phyloP scores from a whole-genome alignment of 2,329 filamentous ascomycete genomes.

The Pseudogymnoascus sp. region DNA sequence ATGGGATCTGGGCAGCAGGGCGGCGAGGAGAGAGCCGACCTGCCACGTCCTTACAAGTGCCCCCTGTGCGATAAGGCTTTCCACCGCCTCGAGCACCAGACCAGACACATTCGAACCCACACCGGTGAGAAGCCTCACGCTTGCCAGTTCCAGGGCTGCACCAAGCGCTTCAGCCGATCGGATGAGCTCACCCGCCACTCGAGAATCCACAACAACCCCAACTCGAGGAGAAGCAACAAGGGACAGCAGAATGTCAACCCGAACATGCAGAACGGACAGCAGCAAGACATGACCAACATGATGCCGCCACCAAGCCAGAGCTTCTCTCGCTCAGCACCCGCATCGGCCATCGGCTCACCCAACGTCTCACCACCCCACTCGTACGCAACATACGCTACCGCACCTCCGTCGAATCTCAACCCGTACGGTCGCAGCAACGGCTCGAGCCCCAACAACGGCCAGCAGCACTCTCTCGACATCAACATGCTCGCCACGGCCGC shows the following conservation, averaged over 20 bases:
- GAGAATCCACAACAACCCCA: constrained; percentile 97
- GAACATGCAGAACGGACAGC: constrained; percentile 39
- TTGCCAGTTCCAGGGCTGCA: constrained; percentile 91
- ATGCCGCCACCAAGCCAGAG: constrained; percentile 74
- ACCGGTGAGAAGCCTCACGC: constrained; percentile 97
- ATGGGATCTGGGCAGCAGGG: constrained; percentile 25
- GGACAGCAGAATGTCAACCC: constrained; percentile 41
- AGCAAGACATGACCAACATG: constrained; percentile 49
- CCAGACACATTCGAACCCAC: constrained; percentile 88
- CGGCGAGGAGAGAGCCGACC: constrained; percentile 45
- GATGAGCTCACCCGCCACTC: constrained; percentile 96
- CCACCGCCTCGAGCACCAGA: constrained; percentile 93
- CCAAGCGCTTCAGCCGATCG: constrained; percentile 92
- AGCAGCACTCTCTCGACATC: constrained; percentile 38
- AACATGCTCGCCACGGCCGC: constrained; percentile 53
- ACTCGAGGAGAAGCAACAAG: constrained; percentile 90
- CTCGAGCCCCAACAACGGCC: constrained; percentile 31
- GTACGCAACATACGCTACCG: constrained; percentile 62
- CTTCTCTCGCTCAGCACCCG: constrained; percentile 79
- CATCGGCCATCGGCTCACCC: constrained; percentile 79
- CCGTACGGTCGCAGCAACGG: constrained; percentile 39
- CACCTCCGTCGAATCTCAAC: constrained; percentile 36
- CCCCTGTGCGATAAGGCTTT: constrained; percentile 97
- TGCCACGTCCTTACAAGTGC: constrained; percentile 96
- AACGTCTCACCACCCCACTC: constrained; percentile 94